phyloP scores from a whole-genome alignment of 495 filamentous ascomycete species.

The Copromyces sp. region DNA sequence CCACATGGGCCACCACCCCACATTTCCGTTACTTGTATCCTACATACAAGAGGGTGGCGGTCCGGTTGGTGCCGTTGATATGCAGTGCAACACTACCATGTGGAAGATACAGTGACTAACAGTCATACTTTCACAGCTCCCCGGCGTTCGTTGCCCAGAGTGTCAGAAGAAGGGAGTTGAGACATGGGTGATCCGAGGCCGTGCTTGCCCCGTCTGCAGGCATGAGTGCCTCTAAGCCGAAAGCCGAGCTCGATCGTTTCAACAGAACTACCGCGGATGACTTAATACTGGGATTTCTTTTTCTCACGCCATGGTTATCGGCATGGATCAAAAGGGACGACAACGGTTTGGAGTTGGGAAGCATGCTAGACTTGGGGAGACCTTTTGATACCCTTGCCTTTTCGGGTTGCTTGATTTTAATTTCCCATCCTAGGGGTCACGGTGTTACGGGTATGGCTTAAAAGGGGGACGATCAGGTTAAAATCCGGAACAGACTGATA shows the following conservation, averaged over 20 bases:
- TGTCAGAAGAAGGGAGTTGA: conserved; percentile 29
- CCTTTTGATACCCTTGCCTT: not conserved
- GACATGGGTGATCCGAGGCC: conserved; percentile 33
- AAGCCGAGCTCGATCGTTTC: not conserved
- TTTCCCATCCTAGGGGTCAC: not conserved
- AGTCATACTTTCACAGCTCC: conserved; percentile 7
- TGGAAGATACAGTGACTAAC: conserved; percentile 7
- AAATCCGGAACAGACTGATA: not conserved
- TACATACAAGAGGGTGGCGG: not conserved
- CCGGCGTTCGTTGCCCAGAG: conserved; percentile 26
- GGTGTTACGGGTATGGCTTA: not conserved
- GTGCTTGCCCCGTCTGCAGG: conserved; percentile 25
- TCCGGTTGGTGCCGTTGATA: not conserved
- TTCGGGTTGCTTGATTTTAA: not conserved
- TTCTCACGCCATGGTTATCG: not conserved
- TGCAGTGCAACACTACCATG: conserved; percentile 3
- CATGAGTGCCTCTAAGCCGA: conserved; percentile 15
- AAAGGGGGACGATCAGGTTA: not conserved
- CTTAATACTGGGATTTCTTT: not conserved
- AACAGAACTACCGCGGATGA: not conserved
- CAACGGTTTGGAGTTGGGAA: not conserved
- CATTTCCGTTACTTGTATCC: not conserved
- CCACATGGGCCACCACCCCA: not conserved
- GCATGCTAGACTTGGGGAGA: not conserved
- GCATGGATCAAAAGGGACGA: not conserved